Evolutionary conservation across 179 eudicot species (phyloP), one percentile per base, ranked within the genome.

Genomic region (Beta lomatogona): DNA sequence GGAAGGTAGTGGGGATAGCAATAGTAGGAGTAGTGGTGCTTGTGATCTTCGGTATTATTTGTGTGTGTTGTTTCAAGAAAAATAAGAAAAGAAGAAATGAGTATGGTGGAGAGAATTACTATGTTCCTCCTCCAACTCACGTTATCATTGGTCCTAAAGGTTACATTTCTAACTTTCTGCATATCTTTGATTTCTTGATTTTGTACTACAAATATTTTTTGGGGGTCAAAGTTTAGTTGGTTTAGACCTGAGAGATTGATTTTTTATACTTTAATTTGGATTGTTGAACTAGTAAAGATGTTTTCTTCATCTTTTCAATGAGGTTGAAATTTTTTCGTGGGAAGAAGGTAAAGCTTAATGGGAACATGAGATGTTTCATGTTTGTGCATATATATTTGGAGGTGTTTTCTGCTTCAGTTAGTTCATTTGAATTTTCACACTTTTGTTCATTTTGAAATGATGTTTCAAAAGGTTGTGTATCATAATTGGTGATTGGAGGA

Each of bases 1-100:
- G 86, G 25, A 75, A 83, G 14, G 91, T 94, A 10, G 92, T 93
- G 19, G 98, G 97, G 15, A 87, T 93, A 31, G 97, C 97, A 6
- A 55, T 94, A 0, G 98, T 93, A 8, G 97, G 96, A 10, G 94
- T 93, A 3, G 82, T 72, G 15, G n/a, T 93, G 18, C 78, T 94
- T 22, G 89, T 78, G 12, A 46, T 93, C 31, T 50, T 93, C 68
- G 87, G 90, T 59, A 19, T 94, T 22, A 68, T 94, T 45, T 93
- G 89, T 57, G 57, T 94, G 4, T 91, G 89, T 69, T 91, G 89
- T 69, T 93, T 93, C 77, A 46, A 75, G 0, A 91, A 80, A 82
- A 94, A 87, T 89, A 93, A 79, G 84, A 86, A 28, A 9, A 73
- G 85, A 83, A 88, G 88, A 83, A 88, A 85, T 60, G 83, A 87